Percentiles rank a stretch among this genome's conserved stretches.
Conservation (phyloP, 805 yeast species). For the Saturnispora sanitii region DNA sequence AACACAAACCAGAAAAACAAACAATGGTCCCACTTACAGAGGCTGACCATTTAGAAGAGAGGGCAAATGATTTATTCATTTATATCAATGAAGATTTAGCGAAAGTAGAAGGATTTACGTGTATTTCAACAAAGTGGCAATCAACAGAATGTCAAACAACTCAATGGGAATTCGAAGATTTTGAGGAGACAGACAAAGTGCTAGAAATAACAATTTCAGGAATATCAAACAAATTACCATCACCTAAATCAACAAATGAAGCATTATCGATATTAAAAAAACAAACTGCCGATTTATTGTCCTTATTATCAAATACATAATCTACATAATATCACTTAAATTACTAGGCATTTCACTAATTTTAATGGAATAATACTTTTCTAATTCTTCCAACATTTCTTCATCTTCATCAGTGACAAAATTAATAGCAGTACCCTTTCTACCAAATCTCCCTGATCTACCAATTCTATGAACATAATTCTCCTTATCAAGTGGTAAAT, state of each 20-base stretch:
- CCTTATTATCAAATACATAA: slow-evolving; percentile 12
- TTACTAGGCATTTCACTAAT: slow-evolving; percentile 74
- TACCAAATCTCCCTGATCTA: slow-evolving; percentile 96
- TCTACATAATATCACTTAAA: slow-evolving; percentile 29
- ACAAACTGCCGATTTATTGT: slow-evolving; percentile 3
- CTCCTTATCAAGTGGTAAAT: slow-evolving; percentile 85
- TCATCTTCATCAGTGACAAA: slow-evolving; percentile 77
- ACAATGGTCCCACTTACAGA: not conserved
- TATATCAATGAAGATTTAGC: no score
- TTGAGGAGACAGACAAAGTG: not conserved
- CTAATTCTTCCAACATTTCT: slow-evolving; percentile 63
- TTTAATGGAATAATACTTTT: slow-evolving; percentile 62
- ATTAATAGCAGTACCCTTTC: slow-evolving; percentile 97
- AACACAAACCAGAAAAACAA: not conserved
- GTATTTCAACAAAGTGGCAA: slow-evolving; percentile 13
- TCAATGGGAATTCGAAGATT: slow-evolving; percentile 12
- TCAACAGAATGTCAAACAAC: not conserved
- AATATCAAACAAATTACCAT: not conserved
- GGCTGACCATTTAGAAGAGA: not conserved
- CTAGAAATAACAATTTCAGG: slow-evolving; percentile 6
- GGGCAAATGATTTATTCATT: no score
- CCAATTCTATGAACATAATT: slow-evolving; percentile 97
- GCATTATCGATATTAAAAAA: slow-evolving; percentile 6
- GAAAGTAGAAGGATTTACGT: slow-evolving; percentile 4
- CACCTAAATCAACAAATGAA: not conserved